Base-by-base conservation (phyloP, 2,329 filamentous ascomycete genomes). In the Colletotrichum lupini region DNA sequence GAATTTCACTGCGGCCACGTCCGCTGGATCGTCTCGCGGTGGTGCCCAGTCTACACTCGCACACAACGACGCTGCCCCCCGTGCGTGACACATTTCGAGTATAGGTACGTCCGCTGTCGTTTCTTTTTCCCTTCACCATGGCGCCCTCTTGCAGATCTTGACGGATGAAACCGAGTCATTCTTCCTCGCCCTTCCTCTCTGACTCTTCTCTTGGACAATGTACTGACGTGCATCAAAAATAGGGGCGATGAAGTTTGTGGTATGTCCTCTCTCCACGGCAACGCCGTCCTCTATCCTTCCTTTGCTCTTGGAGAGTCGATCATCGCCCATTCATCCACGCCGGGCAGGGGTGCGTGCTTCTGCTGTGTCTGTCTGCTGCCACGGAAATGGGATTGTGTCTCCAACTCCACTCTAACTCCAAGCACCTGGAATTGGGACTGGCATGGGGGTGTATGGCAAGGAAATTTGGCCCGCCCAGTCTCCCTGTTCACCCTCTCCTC, bases 1-100 rank as follows among this genome's bases (percentile, higher is more conserved):
- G 85, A 88, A 73, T 83, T 88, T 73, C 86, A 87, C 79, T 88
- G 87, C 74, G 83, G 86, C 67, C 86, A 88, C 78, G 87, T 86
- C 81, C 87, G 88, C 75, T 78, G 85, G 74, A 84, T 85, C 68
- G 84, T 85, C 73, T 85, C 84, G 30, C 69, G 76, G 61, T 86
- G 84, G 84, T 86, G 84, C 64, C 80, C 82, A 69, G 84, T 84
- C 74, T 86, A 86, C 67, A 85, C 85, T 68, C 82, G 83, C 76
- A 85, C 84, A 12, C 83, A 84, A 74, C 81, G 82, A 72, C 80
- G 84, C 74, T 86, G 84, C 73, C 81, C 82, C 42, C 83, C 83
- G 8, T 84, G 78, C 6, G 82, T 86, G 53, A 83, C 85, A 52
- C 85, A 84, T 80, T 85, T 84, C 71, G 83, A 85, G 75, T 86